Evolutionary conservation across 192 early-diverging fungal species (phyloP).

Genomic region (Entomortierella chlamydospora): DNA sequence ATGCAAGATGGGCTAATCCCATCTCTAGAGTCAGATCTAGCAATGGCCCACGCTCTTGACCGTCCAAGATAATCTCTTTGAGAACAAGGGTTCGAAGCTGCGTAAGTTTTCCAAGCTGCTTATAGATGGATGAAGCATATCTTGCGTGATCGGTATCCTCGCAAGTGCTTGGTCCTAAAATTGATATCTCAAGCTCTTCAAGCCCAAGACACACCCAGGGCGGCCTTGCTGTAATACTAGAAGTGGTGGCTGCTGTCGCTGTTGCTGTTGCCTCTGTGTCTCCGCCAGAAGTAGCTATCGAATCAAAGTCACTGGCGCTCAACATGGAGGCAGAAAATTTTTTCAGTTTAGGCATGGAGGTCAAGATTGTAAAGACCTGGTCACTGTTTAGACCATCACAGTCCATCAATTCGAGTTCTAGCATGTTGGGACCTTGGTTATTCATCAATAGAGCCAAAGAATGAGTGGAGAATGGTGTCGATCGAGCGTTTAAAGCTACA

Average conservation of each 20-base stretch:
- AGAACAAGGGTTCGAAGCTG: not conserved
- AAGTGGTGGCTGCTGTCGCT: not conserved
- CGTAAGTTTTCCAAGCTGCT: not conserved
- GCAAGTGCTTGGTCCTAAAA: not conserved
- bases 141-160: not conserved
- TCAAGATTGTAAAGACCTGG: not conserved
- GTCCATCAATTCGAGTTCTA: conserved; percentile 10
- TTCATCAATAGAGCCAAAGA: not conserved
- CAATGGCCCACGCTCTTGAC: not conserved
- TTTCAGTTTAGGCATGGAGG: conserved; percentile 1
- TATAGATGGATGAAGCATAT: not conserved
- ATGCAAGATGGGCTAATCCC: not conserved
- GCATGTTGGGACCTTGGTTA: not conserved
- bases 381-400: not conserved
- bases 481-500: not conserved
- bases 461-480: conserved; percentile 4
- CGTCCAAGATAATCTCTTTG: not conserved
- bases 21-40: not conserved
- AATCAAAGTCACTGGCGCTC: not conserved
- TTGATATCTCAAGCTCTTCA: not conserved
- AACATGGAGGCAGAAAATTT: conserved; percentile 2
- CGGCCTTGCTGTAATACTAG: not conserved
- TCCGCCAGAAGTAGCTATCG: not conserved
- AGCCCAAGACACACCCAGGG: not conserved
- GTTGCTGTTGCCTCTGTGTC: not conserved